A percentile compares a stretch with the other conserved stretches of the same genome.
phyloP scores from a whole-genome alignment of 805 yeast species.

The Lachancea lanzarotensis region DNA sequence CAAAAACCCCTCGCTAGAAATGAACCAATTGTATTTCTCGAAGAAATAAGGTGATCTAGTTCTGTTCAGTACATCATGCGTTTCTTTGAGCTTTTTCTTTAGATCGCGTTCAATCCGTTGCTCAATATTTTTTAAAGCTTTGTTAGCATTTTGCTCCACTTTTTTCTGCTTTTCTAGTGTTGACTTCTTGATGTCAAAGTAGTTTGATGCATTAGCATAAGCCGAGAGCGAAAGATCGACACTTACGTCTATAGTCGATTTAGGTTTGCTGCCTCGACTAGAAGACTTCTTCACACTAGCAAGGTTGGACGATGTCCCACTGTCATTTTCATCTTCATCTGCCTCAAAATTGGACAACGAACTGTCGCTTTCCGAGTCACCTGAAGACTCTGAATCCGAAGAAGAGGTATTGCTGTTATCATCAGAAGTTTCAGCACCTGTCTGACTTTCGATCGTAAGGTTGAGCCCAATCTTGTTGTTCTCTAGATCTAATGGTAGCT shows the following conservation, averaged over 20 bases:
- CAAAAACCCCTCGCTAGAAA: constrained; percentile 82
- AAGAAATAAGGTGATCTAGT: constrained; percentile 79
- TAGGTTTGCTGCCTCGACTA: background rate
- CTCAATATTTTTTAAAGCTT: constrained; percentile 81
- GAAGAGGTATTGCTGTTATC: background rate
- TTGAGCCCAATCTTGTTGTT: constrained; percentile 58
- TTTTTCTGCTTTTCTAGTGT: constrained; percentile 75
- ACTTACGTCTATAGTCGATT: constrained; percentile 35
- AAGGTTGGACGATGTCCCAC: background rate
- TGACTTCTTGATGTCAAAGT: constrained; percentile 67
- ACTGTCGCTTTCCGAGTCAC: constrained; percentile 11
- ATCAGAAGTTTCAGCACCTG: background rate
- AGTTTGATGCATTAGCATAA: constrained; percentile 80
- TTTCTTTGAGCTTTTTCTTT: constrained; percentile 53
- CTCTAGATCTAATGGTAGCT: constrained; percentile 60
- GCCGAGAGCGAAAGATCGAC: constrained; percentile 71
- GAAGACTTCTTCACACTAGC: background rate
- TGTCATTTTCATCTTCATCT: constrained; percentile 9
- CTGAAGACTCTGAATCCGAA: constrained; percentile 1
- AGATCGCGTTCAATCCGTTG: constrained; percentile 68
- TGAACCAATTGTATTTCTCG: constrained; percentile 91
- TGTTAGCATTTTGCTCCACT: constrained; percentile 67
- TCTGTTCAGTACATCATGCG: constrained; percentile 46
- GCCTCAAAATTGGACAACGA: constrained; percentile 18
- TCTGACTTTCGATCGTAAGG: constrained; percentile 35